Conservation (phyloP, 2,329 filamentous ascomycete genomes). For the Apiospora pterosperma region DNA sequence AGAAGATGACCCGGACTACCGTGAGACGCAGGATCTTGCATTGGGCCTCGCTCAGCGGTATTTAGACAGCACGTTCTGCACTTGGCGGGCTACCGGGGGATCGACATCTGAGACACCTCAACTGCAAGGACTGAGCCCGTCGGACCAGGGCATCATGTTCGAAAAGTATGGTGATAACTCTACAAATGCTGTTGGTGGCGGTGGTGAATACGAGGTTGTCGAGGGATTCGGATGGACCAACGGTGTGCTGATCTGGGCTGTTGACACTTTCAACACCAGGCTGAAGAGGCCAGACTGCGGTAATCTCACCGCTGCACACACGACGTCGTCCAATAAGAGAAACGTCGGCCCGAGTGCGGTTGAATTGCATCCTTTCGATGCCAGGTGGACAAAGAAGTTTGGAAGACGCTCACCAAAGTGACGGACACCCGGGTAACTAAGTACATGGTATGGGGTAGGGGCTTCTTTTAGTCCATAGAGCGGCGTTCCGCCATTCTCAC, state of each 20-base stretch:
- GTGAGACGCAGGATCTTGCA: constrained; percentile 51
- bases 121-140: constrained; percentile 40
- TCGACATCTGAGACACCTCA: constrained; percentile 50
- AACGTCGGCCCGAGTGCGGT: neutral
- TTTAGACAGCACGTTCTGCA: constrained; percentile 65
- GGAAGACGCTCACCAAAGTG: neutral
- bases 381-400: constrained; percentile 9
- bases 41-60: constrained; percentile 61
- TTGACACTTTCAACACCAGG: constrained; percentile 56
- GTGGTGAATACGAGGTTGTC: constrained; percentile 67
- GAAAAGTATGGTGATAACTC: constrained; percentile 64
- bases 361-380: constrained; percentile 9
- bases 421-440: too few species aligned
- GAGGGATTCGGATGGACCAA: constrained; percentile 72
- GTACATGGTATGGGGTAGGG: neutral
- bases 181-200: constrained; percentile 58
- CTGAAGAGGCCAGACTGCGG: constrained; percentile 55
- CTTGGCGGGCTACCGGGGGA: constrained; percentile 66
- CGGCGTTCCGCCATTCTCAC: neutral
- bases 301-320: constrained; percentile 35
- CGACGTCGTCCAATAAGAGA: constrained; percentile 22
- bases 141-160: constrained; percentile 59
- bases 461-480: neutral
- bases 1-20: constrained; percentile 49
- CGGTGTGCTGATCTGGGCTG: constrained; percentile 64